Conservation (phyloP, 805 yeast genomes). For the Hanseniaspora lindneri region DNA sequence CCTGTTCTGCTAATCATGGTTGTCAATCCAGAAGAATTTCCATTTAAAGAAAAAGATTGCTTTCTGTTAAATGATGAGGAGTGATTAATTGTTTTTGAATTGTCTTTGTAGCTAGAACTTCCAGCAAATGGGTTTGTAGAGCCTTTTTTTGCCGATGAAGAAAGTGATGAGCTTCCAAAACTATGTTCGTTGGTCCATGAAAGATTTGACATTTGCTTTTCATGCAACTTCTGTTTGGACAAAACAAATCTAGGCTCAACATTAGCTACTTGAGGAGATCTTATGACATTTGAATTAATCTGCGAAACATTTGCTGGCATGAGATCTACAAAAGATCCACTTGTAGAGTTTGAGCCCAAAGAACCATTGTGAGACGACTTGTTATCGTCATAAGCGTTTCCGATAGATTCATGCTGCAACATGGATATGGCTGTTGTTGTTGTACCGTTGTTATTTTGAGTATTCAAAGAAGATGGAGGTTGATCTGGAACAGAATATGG, state of each 20-base stretch:
- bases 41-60: not conserved
- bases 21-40: not conserved
- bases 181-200: constrained; percentile 11
- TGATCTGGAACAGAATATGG: constrained; percentile 53
- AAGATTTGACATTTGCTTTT: constrained; percentile 19
- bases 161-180: constrained; percentile 7
- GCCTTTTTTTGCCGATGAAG: constrained; percentile 4
- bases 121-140: not conserved
- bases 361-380: constrained; percentile 22
- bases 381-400: constrained; percentile 25
- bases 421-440: not conserved
- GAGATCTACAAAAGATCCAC: constrained; percentile 29
- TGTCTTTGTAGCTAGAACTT: constrained; percentile 11
- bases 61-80: constrained; percentile 16
- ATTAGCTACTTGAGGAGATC: constrained; percentile 55
- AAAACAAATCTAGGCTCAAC: constrained; percentile 82
- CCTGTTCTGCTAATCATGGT: constrained; percentile 26
- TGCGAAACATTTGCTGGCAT: constrained; percentile 34
- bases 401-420: not conserved
- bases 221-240: constrained; percentile 51
- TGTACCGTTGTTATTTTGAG: not conserved
- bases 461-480: not conserved
- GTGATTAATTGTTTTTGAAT: constrained; percentile 14
- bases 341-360: constrained; percentile 29
- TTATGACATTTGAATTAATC: constrained; percentile 48